phyloP scores from a whole-genome alignment of 768 basidiomycete genomes.

The Mycena sanguinolenta region DNA sequence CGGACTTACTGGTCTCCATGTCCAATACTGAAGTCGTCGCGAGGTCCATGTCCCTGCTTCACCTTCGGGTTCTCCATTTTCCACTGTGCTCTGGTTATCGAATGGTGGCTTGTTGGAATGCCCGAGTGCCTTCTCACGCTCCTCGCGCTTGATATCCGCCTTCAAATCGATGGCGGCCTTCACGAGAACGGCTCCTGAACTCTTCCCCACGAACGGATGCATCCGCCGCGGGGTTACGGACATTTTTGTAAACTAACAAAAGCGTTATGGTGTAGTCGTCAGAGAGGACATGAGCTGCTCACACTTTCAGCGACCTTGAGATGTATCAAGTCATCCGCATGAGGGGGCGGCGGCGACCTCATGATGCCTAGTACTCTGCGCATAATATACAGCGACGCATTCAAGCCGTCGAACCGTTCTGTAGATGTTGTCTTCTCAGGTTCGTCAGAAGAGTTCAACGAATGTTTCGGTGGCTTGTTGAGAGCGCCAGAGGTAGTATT shows the following conservation, averaged over 20 bases:
- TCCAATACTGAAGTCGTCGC: constrained; percentile 7
- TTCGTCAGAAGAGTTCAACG: neutral
- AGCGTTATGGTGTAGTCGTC: neutral
- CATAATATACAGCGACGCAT: constrained; percentile 9
- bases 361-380: constrained; percentile 17
- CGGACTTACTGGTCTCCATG: neutral
- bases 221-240: neutral
- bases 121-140: constrained; percentile 24
- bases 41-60: constrained; percentile 19
- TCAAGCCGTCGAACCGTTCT: neutral
- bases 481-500: neutral
- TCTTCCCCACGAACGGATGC: constrained; percentile 12
- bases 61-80: constrained; percentile 10
- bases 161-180: constrained; percentile 17
- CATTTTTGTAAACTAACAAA: neutral
- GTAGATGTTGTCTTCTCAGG: neutral
- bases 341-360: constrained; percentile 10
- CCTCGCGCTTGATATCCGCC: constrained; percentile 11
- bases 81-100: neutral
- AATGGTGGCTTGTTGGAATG: neutral
- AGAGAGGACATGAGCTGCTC: neutral
- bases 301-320: constrained; percentile 11
- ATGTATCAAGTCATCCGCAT: constrained; percentile 24
- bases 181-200: neutral
- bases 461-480: neutral